Evolutionary conservation across 176 grass and related monocot species (phyloP).

Genomic region (Aegilops longissima): DNA sequence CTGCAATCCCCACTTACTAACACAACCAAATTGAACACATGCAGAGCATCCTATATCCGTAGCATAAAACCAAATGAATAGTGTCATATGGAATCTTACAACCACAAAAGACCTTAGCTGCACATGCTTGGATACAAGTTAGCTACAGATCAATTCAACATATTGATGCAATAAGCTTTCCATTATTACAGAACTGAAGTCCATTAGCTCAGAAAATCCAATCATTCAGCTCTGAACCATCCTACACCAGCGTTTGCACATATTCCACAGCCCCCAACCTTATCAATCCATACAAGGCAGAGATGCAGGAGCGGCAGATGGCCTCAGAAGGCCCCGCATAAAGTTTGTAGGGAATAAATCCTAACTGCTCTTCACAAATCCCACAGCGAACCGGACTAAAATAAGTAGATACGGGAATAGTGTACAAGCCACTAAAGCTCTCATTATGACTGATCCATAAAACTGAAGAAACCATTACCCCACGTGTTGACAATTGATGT

Average conservation of each 20-base stretch:
- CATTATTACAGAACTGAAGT: neutral
- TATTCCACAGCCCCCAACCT: neutral
- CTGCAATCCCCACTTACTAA: neutral
- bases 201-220: neutral
- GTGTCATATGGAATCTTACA: neutral
- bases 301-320: neutral
- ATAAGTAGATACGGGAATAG: neutral
- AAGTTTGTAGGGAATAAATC: neutral
- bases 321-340: neutral
- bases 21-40: neutral
- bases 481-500: neutral
- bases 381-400: neutral
- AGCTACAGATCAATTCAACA: neutral
- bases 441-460: neutral
- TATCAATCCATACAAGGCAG: neutral
- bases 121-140: neutral
- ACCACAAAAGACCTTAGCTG: neutral
- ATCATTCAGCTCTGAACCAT: neutral
- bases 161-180: neutral
- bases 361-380: neutral
- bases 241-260: neutral
- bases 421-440: neutral
- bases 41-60: neutral
- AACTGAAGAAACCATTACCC: neutral
- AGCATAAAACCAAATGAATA: constrained; percentile 9